phyloP scores from a whole-genome alignment of 306 rosid species.

The Ormosia semicastrata region DNA sequence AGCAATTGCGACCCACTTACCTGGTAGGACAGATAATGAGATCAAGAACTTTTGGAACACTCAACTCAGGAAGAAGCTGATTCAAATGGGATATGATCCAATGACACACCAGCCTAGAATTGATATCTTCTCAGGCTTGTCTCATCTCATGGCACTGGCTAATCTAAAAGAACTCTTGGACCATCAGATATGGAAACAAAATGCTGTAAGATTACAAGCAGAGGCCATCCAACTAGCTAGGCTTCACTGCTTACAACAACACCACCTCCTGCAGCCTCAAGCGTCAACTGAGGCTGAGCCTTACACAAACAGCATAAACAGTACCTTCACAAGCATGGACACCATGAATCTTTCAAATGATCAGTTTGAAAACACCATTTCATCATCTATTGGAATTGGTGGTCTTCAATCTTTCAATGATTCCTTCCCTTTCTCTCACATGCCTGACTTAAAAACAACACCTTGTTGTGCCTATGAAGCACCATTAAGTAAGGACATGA shows the following conservation, averaged over 20 bases:
- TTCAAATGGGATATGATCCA: slow-evolving; percentile 43
- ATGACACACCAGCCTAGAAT: slow-evolving; percentile 46
- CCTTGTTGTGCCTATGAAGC: slow-evolving; percentile 13
- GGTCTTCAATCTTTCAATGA: slow-evolving; percentile 28
- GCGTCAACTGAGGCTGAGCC: background rate
- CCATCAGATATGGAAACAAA: slow-evolving; percentile 48
- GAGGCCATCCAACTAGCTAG: slow-evolving; percentile 60
- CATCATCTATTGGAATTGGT: slow-evolving; percentile 18
- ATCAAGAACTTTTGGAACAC: slow-evolving; percentile 45
- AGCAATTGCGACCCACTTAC: slow-evolving; percentile 33
- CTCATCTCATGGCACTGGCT: slow-evolving; percentile 66
- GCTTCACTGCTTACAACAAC: slow-evolving; percentile 53
- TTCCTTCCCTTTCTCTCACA: slow-evolving; percentile 43
- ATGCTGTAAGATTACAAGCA: slow-evolving; percentile 46
- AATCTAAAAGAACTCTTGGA: slow-evolving; percentile 59
- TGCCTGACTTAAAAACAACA: slow-evolving; percentile 49
- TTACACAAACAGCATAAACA: background rate
- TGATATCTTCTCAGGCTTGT: slow-evolving; percentile 62
- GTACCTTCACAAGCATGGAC: slow-evolving; percentile 34
- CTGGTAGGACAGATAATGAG: slow-evolving; percentile 39
- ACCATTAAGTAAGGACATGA: slow-evolving; percentile 4
- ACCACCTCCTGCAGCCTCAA: slow-evolving; percentile 49
- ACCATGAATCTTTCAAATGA: slow-evolving; percentile 31
- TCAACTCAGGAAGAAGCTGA: slow-evolving; percentile 36
- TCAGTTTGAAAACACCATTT: slow-evolving; percentile 33